Percentiles rank a stretch among this genome's conserved stretches.
Conservation (phyloP, 2,329 filamentous ascomycete species). For the Diplocarpon mali region DNA sequence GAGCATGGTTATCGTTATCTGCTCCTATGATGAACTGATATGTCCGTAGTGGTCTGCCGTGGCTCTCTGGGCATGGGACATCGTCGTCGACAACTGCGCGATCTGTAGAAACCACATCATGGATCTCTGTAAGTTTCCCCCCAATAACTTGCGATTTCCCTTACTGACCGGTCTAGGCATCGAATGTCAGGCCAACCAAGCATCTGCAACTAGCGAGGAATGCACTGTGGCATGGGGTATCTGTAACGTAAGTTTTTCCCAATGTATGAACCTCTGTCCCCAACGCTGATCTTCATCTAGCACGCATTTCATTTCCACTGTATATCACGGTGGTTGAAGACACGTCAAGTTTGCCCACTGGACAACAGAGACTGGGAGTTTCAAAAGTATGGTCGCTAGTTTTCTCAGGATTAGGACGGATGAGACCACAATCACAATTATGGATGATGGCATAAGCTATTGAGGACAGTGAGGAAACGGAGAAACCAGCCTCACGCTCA, state of each 20-base stretch:
- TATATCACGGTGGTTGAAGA: constrained; percentile 98
- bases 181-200: constrained; percentile 97
- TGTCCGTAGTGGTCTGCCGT: constrained; percentile 84
- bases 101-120: constrained; percentile 99
- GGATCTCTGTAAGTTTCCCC: constrained; percentile 68
- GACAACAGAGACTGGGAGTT: constrained; percentile 99
- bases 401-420: background rate
- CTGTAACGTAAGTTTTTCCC: constrained; percentile 69
- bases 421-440: constrained; percentile 5
- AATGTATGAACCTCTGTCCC: background rate
- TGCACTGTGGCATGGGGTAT: constrained; percentile 99
- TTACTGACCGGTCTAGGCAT: constrained; percentile 50
- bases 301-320: constrained; percentile 99
- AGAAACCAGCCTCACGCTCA: constrained; percentile 2
- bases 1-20: constrained; percentile 14
- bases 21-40: constrained; percentile 3
- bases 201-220: constrained; percentile 92
- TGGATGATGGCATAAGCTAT: background rate
- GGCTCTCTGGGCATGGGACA: constrained; percentile 98
- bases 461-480: background rate
- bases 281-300: constrained; percentile 35
- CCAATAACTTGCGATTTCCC: background rate
- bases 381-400: constrained; percentile 82
- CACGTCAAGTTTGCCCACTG: constrained; percentile 92
- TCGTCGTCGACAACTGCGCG: constrained; percentile 97